These are phyloP conservation scores for Mycena maculata DNA, from an alignment of 768 basidiomycete species.

Conservation along the genomic window DNA sequence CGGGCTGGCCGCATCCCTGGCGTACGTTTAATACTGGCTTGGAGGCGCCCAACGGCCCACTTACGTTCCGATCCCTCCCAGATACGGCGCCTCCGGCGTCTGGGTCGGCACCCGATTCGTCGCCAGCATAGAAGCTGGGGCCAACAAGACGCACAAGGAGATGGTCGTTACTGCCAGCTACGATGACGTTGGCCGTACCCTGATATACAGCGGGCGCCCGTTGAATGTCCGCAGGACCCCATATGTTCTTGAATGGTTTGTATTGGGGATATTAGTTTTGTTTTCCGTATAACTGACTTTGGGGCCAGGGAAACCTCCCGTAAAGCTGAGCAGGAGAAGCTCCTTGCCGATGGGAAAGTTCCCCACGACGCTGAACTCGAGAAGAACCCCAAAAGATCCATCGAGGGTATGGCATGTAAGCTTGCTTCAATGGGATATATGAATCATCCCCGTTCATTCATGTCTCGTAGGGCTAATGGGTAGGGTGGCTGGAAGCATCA, in stretches of 20 bases:
- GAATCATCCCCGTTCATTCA: constrained; percentile 6
- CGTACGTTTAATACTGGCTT: constrained; percentile 49
- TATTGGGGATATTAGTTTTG: neutral
- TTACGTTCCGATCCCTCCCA: constrained; percentile 36
- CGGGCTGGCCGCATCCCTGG: constrained; percentile 79
- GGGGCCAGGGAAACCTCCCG: constrained; percentile 68
- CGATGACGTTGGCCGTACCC: constrained; percentile 77
- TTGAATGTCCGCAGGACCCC: constrained; percentile 85
- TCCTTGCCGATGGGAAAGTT: constrained; percentile 73
- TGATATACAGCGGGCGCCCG: constrained; percentile 84
- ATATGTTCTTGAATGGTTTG: constrained; percentile 80
- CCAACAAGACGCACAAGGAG: constrained; percentile 79
- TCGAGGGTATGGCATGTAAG: constrained; percentile 72
- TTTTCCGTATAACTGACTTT: neutral
- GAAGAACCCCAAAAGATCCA: constrained; percentile 72
- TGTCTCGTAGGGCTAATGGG: constrained; percentile 76
- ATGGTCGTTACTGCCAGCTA: constrained; percentile 75
- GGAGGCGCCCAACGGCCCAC: neutral
- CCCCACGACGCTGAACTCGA: constrained; percentile 82
- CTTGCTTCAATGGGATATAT: neutral
- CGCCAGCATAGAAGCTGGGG: constrained; percentile 83
- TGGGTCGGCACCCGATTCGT: constrained; percentile 94
- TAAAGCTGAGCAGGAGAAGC: constrained; percentile 65
- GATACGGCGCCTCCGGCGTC: constrained; percentile 85
- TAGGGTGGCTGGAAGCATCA: constrained; percentile 78